phyloP scores from a whole-genome alignment of 306 rosid genomes.

The Glycyrrhiza uralensis region DNA sequence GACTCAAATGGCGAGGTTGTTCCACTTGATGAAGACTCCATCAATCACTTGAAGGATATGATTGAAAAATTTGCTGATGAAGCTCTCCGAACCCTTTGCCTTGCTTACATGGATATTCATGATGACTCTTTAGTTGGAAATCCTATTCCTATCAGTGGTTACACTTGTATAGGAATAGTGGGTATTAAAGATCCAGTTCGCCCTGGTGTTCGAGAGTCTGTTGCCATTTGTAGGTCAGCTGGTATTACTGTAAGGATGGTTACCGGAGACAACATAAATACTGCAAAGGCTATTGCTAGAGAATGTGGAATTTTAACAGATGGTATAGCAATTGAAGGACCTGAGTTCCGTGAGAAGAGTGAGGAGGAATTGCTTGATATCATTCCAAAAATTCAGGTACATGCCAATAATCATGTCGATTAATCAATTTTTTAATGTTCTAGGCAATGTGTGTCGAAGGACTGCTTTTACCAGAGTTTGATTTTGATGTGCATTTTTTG shows the following conservation, averaged over 20 bases:
- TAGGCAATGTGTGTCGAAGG: neutral
- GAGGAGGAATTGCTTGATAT: slow-evolving; percentile 57
- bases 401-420: slow-evolving; percentile 12
- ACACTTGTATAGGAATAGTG: slow-evolving; percentile 87
- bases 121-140: slow-evolving; percentile 49
- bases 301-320: slow-evolving; percentile 95
- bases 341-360: slow-evolving; percentile 76
- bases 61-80: slow-evolving; percentile 81
- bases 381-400: slow-evolving; percentile 88
- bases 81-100: slow-evolving; percentile 94
- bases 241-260: slow-evolving; percentile 94
- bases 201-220: slow-evolving; percentile 91
- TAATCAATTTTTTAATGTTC: slow-evolving; percentile 3
- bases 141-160: slow-evolving; percentile 59
- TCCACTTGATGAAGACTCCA: slow-evolving; percentile 57
- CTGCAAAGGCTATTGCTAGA: slow-evolving; percentile 97
- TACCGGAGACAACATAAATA: slow-evolving; percentile 92
- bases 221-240: slow-evolving; percentile 89
- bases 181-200: slow-evolving; percentile 99
- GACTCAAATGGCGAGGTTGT: slow-evolving; percentile 58
- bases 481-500: neutral
- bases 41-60: slow-evolving; percentile 45
- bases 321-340: slow-evolving; percentile 96
- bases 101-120: slow-evolving; percentile 70
- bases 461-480: neutral